Conservation (phyloP, 2,329 filamentous ascomycete genomes). For the Aspergillus jensenii region DNA sequence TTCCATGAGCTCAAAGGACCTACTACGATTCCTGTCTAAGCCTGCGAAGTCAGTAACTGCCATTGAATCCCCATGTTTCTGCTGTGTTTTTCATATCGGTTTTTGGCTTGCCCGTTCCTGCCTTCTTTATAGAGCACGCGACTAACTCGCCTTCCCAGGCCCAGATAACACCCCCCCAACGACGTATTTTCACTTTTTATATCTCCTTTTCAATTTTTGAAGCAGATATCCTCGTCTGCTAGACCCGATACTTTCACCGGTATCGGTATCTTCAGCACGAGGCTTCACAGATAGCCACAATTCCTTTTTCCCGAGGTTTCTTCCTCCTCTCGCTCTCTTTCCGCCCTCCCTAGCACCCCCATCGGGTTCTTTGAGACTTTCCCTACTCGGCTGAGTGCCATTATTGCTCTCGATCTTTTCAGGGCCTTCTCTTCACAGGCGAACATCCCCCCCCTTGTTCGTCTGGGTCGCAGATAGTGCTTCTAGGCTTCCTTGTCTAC, state of each 20-base stretch:
- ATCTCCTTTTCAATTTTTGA: slow-evolving; percentile 19
- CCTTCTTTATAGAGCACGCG: slow-evolving; percentile 2
- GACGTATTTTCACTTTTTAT: slow-evolving; percentile 8
- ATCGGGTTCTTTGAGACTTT: slow-evolving; percentile 52
- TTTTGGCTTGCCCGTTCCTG: neutral
- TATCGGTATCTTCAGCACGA: slow-evolving; percentile 80
- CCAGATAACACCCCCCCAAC: slow-evolving; percentile 58
- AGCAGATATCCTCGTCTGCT: slow-evolving; percentile 72
- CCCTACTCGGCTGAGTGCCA: slow-evolving; percentile 76
- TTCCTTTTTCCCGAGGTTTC: slow-evolving; percentile 82
- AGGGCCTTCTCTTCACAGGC: slow-evolving; percentile 96
- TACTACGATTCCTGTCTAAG: slow-evolving; percentile 91
- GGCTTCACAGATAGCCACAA: slow-evolving; percentile 69
- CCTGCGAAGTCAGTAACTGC: slow-evolving; percentile 77
- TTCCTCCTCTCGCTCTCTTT: slow-evolving; percentile 74
- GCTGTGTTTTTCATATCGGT: neutral
- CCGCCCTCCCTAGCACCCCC: slow-evolving; percentile 78
- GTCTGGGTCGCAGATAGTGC: slow-evolving; percentile 98
- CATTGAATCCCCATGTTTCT: neutral
- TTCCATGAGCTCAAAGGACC: slow-evolving; percentile 90
- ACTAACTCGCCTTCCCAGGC: slow-evolving; percentile 46
- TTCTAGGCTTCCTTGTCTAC: slow-evolving; percentile 55
- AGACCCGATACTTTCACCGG: slow-evolving; percentile 78
- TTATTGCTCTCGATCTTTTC: slow-evolving; percentile 63
- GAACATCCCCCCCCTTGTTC: slow-evolving; percentile 78